Evolutionary conservation across 495 filamentous ascomycete genomes (phyloP), one percentile per base, ranked within the genome.

Genomic region (Hypoxylon perforatum): DNA sequence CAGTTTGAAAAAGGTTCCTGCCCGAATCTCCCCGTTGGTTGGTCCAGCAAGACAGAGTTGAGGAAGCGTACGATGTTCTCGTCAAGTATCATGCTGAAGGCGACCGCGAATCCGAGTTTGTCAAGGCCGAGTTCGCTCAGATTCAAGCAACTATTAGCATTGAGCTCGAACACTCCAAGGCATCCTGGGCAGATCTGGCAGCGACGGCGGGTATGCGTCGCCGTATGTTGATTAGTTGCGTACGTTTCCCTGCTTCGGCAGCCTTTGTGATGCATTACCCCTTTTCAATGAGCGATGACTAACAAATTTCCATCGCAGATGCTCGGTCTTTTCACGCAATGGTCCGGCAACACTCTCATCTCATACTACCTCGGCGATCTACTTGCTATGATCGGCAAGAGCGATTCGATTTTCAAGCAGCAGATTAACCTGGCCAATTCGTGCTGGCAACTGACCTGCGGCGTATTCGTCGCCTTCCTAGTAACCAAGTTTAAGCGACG

Each of bases 71-170:
- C 18, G 71, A 78, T 0, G 82, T 78, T 80, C 73, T 88, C 7
- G 71, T 78, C 50, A 86, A 84, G 61, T 87, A 86, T 57, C 86
- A 89, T 63, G 86, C 80, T 18, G 83, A 87, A 65, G 85, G 84
- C 1, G 79, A 86, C 62, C 54, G 61, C 38, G 71, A 76, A 23
- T 85, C 82, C 9, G 74, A 78, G 22, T 77, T 88, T 25, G 82
- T 84, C 15, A 77, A 75, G 48, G 79, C 80, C 9, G 85, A 87
- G 65, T 75, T 84, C 41, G 80, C 79, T 23, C 80, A 87, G 68
- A 86, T 88, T 46, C 73, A 84, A 62, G 65, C 74, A 3, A 85
- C 86, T 4, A 82, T 87, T 58, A 65, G 77, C 61, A 58, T 83
- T 14, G 85, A 87, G 66, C 72, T 80, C 8, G 77, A 80, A 21